Percentiles rank a stretch among this genome's conserved stretches.
These are phyloP conservation scores for Psilocybe mexicana DNA, from an alignment of 1,284 basidiomycete genomes.

Conservation along the genomic window DNA sequence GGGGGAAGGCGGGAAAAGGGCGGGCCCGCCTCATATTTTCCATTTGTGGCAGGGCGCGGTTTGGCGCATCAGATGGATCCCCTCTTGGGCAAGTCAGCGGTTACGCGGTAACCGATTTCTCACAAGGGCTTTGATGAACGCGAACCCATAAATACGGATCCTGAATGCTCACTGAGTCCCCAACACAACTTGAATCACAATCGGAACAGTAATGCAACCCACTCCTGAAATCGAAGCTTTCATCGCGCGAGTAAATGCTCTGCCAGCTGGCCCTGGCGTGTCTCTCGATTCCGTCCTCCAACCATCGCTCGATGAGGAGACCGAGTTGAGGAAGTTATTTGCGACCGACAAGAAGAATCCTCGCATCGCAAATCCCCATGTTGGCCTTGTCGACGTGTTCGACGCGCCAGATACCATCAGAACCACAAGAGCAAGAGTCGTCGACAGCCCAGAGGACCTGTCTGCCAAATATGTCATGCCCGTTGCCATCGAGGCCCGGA, in stretches of 20 bases:
- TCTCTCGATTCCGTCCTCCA: slow-evolving; percentile 45
- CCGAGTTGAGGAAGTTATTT: slow-evolving; percentile 52
- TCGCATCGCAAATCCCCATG: slow-evolving; percentile 45
- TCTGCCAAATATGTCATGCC: slow-evolving; percentile 47
- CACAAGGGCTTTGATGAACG: not conserved
- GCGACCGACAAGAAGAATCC: slow-evolving; percentile 49
- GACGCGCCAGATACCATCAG: slow-evolving; percentile 46
- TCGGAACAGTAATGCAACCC: slow-evolving; percentile 16
- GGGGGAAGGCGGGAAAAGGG: not conserved
- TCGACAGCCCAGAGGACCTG: slow-evolving; percentile 41
- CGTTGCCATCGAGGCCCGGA: slow-evolving; percentile 36
- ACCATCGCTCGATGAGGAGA: slow-evolving; percentile 54
- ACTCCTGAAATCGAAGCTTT: slow-evolving; percentile 29
- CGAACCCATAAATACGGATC: not conserved
- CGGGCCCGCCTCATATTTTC: not conserved
- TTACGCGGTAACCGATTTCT: not conserved
- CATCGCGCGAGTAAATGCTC: slow-evolving; percentile 25
- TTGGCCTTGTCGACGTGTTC: slow-evolving; percentile 60
- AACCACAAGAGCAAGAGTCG: slow-evolving; percentile 43
- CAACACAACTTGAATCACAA: not conserved
- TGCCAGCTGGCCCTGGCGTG: slow-evolving; percentile 33
- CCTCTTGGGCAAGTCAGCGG: not conserved
- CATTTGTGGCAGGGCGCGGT: not conserved
- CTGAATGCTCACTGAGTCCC: not conserved
- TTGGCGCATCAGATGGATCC: not conserved